Conservation (phyloP, 352 stramenopile species). For the Globisporangium spiculum region DNA sequence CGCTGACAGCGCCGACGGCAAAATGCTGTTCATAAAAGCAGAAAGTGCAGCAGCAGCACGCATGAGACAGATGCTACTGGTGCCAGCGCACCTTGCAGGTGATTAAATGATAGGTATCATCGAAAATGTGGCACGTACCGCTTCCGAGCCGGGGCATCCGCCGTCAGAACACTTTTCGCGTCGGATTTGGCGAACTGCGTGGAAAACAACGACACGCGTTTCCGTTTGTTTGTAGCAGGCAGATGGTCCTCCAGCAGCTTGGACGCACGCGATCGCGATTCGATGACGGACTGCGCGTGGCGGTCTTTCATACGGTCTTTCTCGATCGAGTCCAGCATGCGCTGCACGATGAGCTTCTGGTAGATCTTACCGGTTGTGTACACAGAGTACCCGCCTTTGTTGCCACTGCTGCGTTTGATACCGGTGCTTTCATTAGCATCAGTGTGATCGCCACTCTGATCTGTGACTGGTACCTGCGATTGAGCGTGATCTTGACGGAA, state of each 20-base stretch:
- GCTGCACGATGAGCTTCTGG: constrained; percentile 82
- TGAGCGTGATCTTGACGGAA: constrained; percentile 26
- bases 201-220: constrained; percentile 14
- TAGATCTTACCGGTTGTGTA: constrained; percentile 59
- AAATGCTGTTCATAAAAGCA: background rate
- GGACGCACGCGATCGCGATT: constrained; percentile 64
- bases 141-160: background rate
- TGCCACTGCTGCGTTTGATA: no score
- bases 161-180: background rate
- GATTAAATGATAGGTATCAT: background rate
- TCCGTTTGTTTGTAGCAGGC: constrained; percentile 3
- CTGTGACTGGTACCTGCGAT: background rate
- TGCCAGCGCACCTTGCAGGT: background rate
- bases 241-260: constrained; percentile 48
- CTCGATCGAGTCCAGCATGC: constrained; percentile 67
- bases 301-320: constrained; percentile 83
- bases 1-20: constrained; percentile 39
- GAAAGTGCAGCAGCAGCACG: background rate
- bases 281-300: constrained; percentile 67
- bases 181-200: constrained; percentile 16
- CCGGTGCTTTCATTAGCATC: background rate
- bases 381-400: constrained; percentile 38
- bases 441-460: background rate
- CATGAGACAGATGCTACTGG: background rate
- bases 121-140: constrained; percentile 5